These are phyloP conservation scores for Clarkia xantiana DNA, from an alignment of 345 rosid genomes.

Conservation along the genomic window DNA sequence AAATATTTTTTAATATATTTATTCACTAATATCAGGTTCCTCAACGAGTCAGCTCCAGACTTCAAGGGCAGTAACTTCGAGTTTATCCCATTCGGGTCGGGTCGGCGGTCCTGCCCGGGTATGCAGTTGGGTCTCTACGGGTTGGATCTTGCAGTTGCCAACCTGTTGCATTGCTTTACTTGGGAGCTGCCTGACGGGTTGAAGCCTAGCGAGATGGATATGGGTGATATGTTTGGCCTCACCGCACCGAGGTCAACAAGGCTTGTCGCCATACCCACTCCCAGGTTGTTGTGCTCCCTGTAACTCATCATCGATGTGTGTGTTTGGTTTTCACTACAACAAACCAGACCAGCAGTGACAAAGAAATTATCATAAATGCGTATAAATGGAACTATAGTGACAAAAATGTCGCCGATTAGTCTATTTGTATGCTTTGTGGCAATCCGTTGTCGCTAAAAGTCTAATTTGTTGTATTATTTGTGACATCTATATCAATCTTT, in stretches of 20 bases:
- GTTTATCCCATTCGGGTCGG: slow-evolving; percentile 17
- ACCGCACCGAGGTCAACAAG: slow-evolving; percentile 59
- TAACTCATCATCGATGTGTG: too few species aligned
- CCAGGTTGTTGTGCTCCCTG: slow-evolving; percentile 28
- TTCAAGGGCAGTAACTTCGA: slow-evolving; percentile 10
- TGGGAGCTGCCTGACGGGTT: slow-evolving; percentile 82
- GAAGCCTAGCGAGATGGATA: slow-evolving; percentile 66
- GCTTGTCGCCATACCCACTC: slow-evolving; percentile 40
- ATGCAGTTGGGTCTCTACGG: slow-evolving; percentile 74
- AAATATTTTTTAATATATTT: too few species aligned
- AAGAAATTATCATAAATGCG: too few species aligned
- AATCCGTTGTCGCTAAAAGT: too few species aligned
- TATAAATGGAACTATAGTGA: too few species aligned
- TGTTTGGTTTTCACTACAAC: too few species aligned
- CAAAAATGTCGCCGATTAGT: too few species aligned
- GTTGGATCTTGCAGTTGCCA: slow-evolving; percentile 48
- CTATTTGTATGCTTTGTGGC: too few species aligned
- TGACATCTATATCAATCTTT: too few species aligned
- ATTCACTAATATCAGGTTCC: too few species aligned
- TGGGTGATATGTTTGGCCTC: slow-evolving; percentile 57
- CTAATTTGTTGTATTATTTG: too few species aligned
- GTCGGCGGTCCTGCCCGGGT: slow-evolving; percentile 21
- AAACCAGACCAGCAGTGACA: too few species aligned
- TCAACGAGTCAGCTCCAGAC: slow-evolving; percentile 5
- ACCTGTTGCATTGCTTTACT: slow-evolving; percentile 45